Base-by-base conservation (phyloP, 345 rosid species). In the Punica granatum region DNA sequence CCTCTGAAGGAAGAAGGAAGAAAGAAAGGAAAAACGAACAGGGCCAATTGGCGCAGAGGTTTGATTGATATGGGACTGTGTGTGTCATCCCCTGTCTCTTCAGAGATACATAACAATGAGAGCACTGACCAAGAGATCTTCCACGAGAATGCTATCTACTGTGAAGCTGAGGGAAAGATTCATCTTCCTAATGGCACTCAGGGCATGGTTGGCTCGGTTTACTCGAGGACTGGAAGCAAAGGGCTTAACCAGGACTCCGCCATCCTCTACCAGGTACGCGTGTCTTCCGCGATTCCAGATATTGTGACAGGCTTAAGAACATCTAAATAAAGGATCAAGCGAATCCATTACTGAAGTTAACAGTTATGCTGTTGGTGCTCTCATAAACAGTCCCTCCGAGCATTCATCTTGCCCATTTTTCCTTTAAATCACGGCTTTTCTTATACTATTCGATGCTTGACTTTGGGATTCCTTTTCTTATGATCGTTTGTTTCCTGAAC, bases 221-320 rank as follows among this genome's bases (percentile, higher is more conserved):
- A 78, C 68, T 82, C 96, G 11, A 79, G 51, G 76, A 73, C 75
- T 25, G 92, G 98, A 68, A 84, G 85, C 79, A 92, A 88, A 70
- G 92, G 91, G n/a, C 72, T 79, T 0, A 92, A 92, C 74, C 98
- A 92, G 77, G 98, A 92, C 71, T 75, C 98, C 67, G 91, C 91
- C 34, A 71, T 88, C 67, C 78, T 92, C 68, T 69, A 84, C 60
- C 79, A 77, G 92, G 53, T 67, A 42, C 31, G 25, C 18, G 23
- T 34, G 41, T 39, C 26, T 26, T 3, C 58, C 30, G 28, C 2
- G 23, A 7, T 51, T n/a, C 28, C 58, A 7, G 58, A 25, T 0
- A 19, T 37, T 10, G n/a, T 35, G 11, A 8, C 15, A 25, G 32
- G 16, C 25, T 67, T n/a, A n/a, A n/a, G n/a, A n/a, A n/a, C n/a